Percentiles rank a stretch among this genome's conserved stretches.
Evolutionary conservation across 495 filamentous ascomycete genomes (phyloP).

Genomic region (Aspergillus heteromorphus): DNA sequence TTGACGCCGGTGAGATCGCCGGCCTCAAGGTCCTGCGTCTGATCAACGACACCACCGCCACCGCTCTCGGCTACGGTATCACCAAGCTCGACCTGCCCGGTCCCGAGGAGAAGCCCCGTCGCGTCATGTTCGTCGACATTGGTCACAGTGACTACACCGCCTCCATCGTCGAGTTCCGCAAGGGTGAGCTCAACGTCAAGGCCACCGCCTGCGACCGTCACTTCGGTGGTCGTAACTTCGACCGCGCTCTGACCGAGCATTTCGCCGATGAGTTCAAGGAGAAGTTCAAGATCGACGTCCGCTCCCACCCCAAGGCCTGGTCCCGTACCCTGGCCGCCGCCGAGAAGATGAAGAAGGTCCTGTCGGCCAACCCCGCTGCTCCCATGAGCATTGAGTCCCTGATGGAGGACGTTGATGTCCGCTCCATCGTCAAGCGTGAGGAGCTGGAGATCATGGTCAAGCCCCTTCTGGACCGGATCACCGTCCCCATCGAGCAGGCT

Average conservation of each 20-base stretch:
- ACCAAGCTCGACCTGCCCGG: constrained; percentile 89
- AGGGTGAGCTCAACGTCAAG: constrained; percentile 93
- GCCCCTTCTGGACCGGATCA: constrained; percentile 73
- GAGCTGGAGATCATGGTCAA: constrained; percentile 87
- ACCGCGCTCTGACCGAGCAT: constrained; percentile 89
- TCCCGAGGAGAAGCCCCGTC: constrained; percentile 85
- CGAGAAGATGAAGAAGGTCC: constrained; percentile 98
- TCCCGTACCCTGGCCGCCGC: constrained; percentile 79
- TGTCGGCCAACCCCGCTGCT: constrained; percentile 89
- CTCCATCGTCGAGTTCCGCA: constrained; percentile 93
- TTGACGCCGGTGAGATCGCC: constrained; percentile 93
- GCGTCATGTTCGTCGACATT: constrained; percentile 92
- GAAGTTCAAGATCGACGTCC: constrained; percentile 88
- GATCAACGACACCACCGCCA: constrained; percentile 97
- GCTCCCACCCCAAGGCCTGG: constrained; percentile 80
- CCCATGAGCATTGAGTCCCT: constrained; percentile 98
- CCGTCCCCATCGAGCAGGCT: constrained; percentile 76
- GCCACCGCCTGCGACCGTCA: constrained; percentile 91
- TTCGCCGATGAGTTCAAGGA: constrained; percentile 92
- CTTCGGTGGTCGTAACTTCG: constrained; percentile 96
- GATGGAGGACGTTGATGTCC: constrained; percentile 96
- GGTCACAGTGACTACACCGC: constrained; percentile 93
- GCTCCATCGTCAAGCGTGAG: constrained; percentile 83
- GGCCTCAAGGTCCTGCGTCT: constrained; percentile 88
- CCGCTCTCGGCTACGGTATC: constrained; percentile 94